Percentiles rank a stretch among this genome's conserved stretches.
These are phyloP conservation scores for Cucurbita ficifolia DNA, from an alignment of 306 rosid species.

Conservation along the genomic window DNA sequence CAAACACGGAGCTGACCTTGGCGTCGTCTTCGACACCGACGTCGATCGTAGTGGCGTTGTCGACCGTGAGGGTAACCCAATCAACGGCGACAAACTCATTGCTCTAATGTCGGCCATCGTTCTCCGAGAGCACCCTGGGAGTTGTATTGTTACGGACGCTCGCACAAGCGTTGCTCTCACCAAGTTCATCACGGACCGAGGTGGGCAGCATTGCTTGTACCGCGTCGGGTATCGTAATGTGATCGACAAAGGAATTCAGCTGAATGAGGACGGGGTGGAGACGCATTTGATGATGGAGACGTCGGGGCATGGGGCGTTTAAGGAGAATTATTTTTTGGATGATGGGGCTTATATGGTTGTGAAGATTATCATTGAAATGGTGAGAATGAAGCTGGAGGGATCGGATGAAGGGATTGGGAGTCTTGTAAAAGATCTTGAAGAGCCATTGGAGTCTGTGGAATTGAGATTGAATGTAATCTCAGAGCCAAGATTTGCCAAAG, in stretches of 20 bases:
- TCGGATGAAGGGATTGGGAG: slow-evolving; percentile 69
- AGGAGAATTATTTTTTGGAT: slow-evolving; percentile 79
- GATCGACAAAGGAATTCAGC: slow-evolving; percentile 70
- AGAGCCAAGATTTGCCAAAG: slow-evolving; percentile 57
- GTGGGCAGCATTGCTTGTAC: slow-evolving; percentile 69
- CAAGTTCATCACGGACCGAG: slow-evolving; percentile 43
- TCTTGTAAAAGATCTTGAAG: slow-evolving; percentile 68
- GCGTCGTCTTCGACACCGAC: slow-evolving; percentile 77
- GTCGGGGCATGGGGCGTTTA: slow-evolving; percentile 85
- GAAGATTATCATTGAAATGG: slow-evolving; percentile 79
- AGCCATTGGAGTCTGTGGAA: slow-evolving; percentile 52
- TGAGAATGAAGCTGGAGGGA: slow-evolving; percentile 67
- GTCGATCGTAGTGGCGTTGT: slow-evolving; percentile 84
- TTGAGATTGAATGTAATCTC: slow-evolving; percentile 58
- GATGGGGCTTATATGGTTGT: slow-evolving; percentile 93
- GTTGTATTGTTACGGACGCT: slow-evolving; percentile 71
- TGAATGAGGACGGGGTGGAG: slow-evolving; percentile 51
- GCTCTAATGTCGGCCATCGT: slow-evolving; percentile 79
- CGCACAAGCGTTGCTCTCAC: slow-evolving; percentile 70
- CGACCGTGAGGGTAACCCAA: slow-evolving; percentile 53
- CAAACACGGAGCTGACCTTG: slow-evolving; percentile 54
- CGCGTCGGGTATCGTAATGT: slow-evolving; percentile 84
- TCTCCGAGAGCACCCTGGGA: slow-evolving; percentile 54
- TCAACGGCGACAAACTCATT: slow-evolving; percentile 71
- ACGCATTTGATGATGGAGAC: slow-evolving; percentile 90